Evolutionary conservation across 2,329 filamentous ascomycete species (phyloP).

Genomic region (Colletotrichum gloeosporioides): DNA sequence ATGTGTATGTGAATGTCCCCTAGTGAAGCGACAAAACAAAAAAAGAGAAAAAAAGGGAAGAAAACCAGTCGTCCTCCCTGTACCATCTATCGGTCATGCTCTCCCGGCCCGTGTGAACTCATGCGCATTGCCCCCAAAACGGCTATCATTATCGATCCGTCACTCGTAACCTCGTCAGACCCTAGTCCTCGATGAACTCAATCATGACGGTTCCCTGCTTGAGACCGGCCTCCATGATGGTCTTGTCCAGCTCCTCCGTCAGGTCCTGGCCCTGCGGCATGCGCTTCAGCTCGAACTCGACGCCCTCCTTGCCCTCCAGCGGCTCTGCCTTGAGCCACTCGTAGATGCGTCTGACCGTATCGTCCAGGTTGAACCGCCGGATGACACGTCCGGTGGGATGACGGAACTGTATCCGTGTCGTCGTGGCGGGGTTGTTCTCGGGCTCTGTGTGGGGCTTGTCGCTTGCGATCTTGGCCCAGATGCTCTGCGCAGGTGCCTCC

Average conservation of each 20-base stretch:
- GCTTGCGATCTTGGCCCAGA: slow-evolving; percentile 76
- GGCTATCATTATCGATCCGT: neutral
- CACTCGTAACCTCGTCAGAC: neutral
- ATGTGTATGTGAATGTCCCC: neutral
- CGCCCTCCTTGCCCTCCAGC: slow-evolving; percentile 77
- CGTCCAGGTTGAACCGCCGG: slow-evolving; percentile 78
- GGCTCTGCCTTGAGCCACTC: slow-evolving; percentile 96
- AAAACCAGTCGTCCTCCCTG: neutral
- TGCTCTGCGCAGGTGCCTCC: slow-evolving; percentile 32
- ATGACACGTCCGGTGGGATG: slow-evolving; percentile 86
- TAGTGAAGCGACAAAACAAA: neutral
- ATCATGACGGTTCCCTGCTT: slow-evolving; percentile 97
- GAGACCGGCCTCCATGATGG: slow-evolving; percentile 80
- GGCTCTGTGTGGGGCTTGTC: slow-evolving; percentile 81
- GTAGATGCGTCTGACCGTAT: slow-evolving; percentile 83
- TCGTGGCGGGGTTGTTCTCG: slow-evolving; percentile 68
- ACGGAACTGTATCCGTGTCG: slow-evolving; percentile 91
- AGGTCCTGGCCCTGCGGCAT: slow-evolving; percentile 82
- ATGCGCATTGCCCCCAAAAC: neutral
- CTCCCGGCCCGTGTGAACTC: neutral
- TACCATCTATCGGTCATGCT: neutral
- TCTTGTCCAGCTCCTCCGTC: slow-evolving; percentile 74
- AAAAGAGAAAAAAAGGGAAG: neutral
- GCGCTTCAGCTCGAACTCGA: slow-evolving; percentile 85
- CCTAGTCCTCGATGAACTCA: slow-evolving; percentile 74